These are phyloP conservation scores for Nemania bipapillata DNA, from an alignment of 2,329 filamentous ascomycete genomes.

Conservation along the genomic window DNA sequence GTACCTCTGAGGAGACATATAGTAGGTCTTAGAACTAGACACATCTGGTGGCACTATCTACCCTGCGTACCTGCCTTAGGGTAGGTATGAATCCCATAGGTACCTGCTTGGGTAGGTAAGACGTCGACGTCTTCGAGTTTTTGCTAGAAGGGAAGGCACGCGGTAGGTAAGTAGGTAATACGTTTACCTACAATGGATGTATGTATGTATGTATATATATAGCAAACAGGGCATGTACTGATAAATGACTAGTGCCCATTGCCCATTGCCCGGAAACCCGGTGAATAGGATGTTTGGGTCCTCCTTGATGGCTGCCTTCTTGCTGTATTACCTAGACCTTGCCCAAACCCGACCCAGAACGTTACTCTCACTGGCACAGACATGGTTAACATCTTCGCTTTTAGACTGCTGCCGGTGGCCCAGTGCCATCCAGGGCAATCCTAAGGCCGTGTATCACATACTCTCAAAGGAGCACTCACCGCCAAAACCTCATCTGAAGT, in stretches of 20 bases:
- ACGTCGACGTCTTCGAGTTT: not conserved
- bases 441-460: constrained; percentile 13
- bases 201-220: no score
- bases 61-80: not conserved
- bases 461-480: constrained; percentile 17
- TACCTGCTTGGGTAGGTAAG: not conserved
- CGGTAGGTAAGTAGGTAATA: not conserved
- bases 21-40: not conserved
- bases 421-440: not conserved
- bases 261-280: not conserved
- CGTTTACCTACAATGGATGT: constrained; percentile 11
- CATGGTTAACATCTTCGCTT: not conserved
- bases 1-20: not conserved
- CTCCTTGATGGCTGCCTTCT: not conserved
- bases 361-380: not conserved
- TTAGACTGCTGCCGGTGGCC: not conserved
- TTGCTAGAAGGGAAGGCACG: not conserved
- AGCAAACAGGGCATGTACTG: no score
- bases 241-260: no score
- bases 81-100: not conserved
- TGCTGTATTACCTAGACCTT: not conserved
- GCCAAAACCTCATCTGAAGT: constrained; percentile 18
- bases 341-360: not conserved
- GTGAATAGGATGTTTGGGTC: not conserved
- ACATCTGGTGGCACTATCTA: not conserved